These are phyloP conservation scores for Penicillium frequentans DNA, from an alignment of 2,329 filamentous ascomycete species.

Conservation along the genomic window DNA sequence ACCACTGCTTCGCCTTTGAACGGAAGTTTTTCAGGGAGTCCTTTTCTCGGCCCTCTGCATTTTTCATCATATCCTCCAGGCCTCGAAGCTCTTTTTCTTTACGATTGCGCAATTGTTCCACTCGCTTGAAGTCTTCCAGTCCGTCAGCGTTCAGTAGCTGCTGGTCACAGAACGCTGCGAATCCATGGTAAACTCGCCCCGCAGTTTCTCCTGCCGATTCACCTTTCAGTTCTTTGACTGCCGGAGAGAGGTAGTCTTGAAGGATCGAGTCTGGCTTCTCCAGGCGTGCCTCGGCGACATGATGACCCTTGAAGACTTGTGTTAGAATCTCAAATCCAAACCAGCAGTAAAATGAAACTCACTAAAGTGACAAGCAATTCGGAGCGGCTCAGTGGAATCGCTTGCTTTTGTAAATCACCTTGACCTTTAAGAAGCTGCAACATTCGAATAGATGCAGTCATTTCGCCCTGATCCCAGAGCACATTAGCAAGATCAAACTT, in stretches of 20 bases:
- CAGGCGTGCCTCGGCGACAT: constrained; percentile 83
- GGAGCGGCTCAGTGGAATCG: constrained; percentile 69
- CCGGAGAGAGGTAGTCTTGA: constrained; percentile 78
- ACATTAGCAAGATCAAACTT: constrained; percentile 84
- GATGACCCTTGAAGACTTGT: constrained; percentile 61
- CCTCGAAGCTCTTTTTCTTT: constrained; percentile 79
- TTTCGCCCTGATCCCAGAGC: constrained; percentile 92
- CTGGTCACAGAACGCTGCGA: constrained; percentile 91
- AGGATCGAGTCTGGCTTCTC: constrained; percentile 92
- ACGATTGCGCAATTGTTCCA: constrained; percentile 74
- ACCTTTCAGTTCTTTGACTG: constrained; percentile 76
- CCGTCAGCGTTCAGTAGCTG: constrained; percentile 86
- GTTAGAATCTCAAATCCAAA: constrained; percentile 3
- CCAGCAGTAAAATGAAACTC: constrained; percentile 24
- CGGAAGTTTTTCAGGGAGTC: constrained; percentile 62
- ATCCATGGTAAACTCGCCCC: constrained; percentile 89
- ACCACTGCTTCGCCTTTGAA: constrained; percentile 78
- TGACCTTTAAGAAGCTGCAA: constrained; percentile 70
- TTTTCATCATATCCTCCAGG: constrained; percentile 61
- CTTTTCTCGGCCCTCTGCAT: constrained; percentile 52
- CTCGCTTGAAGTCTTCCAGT: constrained; percentile 77
- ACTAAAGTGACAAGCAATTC: constrained; percentile 81
- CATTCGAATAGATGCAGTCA: constrained; percentile 83
- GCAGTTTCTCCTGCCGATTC: constrained; percentile 69
- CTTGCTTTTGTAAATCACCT: constrained; percentile 65